Base-by-base conservation (phyloP, 768 basidiomycete species). In the Grammothele lineata region DNA sequence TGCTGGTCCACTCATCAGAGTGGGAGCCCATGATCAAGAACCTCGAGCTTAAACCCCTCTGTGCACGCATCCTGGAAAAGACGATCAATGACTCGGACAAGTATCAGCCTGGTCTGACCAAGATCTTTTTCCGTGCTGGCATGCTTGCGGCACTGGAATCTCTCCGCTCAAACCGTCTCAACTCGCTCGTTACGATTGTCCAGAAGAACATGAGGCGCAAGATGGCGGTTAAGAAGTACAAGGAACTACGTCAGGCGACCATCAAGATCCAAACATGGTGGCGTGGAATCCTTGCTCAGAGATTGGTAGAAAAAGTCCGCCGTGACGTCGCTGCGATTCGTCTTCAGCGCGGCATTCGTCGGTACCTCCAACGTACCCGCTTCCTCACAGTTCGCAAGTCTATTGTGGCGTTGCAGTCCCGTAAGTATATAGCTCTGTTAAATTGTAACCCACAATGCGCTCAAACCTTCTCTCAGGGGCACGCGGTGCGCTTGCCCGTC, bases 101-200 rank as follows among this genome's bases (percentile, higher is more conserved):
- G 74, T 96, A 93, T 67, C 96, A 99, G 69, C 84, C 85, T 60
- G 96, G 96, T 57, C 76, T 93, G 23, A 98, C 91, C 22, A 99
- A 99, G 70, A 97, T 99, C 57, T 99, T 99, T 73, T 98, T 99
- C 78, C 83, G 96, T 50, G 94, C 96, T 11, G 96, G 96, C 54
- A 97, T 98, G 92, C 85, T 99, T 45, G 95, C 96, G 22, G 87
- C 88, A 5, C 76, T 99, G 37, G 96, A 99, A 69, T 81, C 90
- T 14, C 75, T 94, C 45, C 88, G 96, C 33, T 84, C 92, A 6
- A 83, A 88, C 50, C 77, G 89, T 49, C 77, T 98, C 43, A 94
- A 95, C 62, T 73, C 83, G 18, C 80, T 99, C 69, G 92, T 94
- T 51, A 96, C 93, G 11, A 80, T 96, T 42, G 87, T 99, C 3